Base-by-base conservation (phyloP, 306 rosid genomes). In the Cicer yamashitae region DNA sequence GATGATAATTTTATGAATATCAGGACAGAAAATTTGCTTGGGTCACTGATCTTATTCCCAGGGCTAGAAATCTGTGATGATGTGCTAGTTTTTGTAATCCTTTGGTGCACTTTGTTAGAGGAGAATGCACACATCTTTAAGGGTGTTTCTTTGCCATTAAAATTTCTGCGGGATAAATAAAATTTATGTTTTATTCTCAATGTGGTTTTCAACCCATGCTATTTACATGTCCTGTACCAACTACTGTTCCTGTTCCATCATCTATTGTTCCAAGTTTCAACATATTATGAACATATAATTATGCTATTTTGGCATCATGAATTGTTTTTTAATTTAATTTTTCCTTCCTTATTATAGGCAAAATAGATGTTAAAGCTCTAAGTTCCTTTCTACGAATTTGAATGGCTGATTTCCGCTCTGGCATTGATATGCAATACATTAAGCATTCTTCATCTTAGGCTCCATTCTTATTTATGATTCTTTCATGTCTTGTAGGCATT, bases 401-500 rank as follows among this genome's bases (percentile, higher is more conserved):
- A 66, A 50, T 80, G 48, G 76, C 59, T 52, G 67, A 20, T 73
- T 73, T 82, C 5, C 40, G 67, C 57, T 70, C 67, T 63, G 53
- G 74, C 64, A 6, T 37, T 58, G 34, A 59, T 65, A 43, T 50
- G 59, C 48, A 59, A 52, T 25, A 64, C 57, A 39, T 44, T 82
- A 34, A 58, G 7, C 46, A 15, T 25, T 79, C 72, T 70, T 56
- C 48, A 15, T 51, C 30, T 78, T 22, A 74, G 39, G 13, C 59
- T 56, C 66, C 70, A 22, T 81, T 79, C 48, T 41, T 81, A 48
- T 69, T 11, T 76, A 48, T 70, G 71, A 67, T 74, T 80, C 69
- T 80, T 84, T 68, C 52, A 51, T 75, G 81, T 40, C 79, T 77
- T 83, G 81, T 83, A 94, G 99, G 99, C 99, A 94, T 87, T 89